These are phyloP conservation scores for Nemania diffusa DNA, from an alignment of 2,329 filamentous ascomycete species.

Conservation along the genomic window DNA sequence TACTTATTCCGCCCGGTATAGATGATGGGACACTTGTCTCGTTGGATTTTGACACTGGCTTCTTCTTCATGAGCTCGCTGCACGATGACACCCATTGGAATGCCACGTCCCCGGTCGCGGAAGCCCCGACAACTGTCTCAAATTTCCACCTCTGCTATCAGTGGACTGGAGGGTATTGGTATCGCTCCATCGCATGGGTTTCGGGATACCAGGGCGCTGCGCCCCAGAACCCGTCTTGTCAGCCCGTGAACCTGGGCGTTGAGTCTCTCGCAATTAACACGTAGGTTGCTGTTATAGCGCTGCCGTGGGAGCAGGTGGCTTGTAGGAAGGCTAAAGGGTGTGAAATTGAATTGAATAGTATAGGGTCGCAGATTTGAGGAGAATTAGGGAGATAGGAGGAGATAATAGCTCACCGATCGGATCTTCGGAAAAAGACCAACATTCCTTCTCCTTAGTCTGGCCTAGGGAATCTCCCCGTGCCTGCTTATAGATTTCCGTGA, in stretches of 20 bases:
- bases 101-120: constrained; percentile 1
- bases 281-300: not conserved
- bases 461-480: no score
- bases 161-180: constrained; percentile 36
- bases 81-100: constrained; percentile 31
- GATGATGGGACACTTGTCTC: constrained; percentile 21
- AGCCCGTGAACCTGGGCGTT: constrained; percentile 32
- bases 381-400: not conserved
- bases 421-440: not conserved
- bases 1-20: constrained; percentile 19
- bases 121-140: not conserved
- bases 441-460: not conserved
- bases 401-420: not conserved
- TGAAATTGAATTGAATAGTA: not conserved
- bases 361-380: not conserved
- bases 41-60: constrained; percentile 21
- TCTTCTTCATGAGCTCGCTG: constrained; percentile 28
- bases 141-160: constrained; percentile 36
- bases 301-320: no score
- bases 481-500: not conserved
- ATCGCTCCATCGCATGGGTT: constrained; percentile 32
- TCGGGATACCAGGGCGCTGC: constrained; percentile 16
- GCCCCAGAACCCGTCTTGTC: constrained; percentile 35
- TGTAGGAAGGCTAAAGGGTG: not conserved
- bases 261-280: constrained; percentile 18